These are phyloP conservation scores for Thermomucor indicae-seudaticae DNA, from an alignment of 371 early-diverging fungal genomes.

Conservation along the genomic window DNA sequence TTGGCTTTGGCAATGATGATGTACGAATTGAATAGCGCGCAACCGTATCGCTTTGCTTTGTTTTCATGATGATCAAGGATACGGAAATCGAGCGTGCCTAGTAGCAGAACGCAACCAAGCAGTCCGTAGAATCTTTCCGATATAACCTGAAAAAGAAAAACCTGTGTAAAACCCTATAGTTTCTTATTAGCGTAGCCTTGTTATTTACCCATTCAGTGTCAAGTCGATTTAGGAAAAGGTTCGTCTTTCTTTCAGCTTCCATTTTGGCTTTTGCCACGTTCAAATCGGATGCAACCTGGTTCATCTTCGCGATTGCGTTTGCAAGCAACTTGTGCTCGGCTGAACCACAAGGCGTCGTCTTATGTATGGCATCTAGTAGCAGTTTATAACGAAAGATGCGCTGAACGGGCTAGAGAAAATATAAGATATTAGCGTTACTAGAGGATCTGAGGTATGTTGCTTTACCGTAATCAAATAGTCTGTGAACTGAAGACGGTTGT, in stretches of 20 bases:
- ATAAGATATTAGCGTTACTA: not conserved
- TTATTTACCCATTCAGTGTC: slow-evolving; percentile 33
- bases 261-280: slow-evolving; percentile 27
- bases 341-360: slow-evolving; percentile 25
- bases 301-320: slow-evolving; percentile 29
- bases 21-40: slow-evolving; percentile 51
- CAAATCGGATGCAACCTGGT: slow-evolving; percentile 21
- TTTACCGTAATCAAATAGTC: slow-evolving; percentile 45
- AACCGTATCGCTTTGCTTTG: slow-evolving; percentile 37
- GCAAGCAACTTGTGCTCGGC: slow-evolving; percentile 21
- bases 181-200: not conserved
- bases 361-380: slow-evolving; percentile 30
- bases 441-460: not conserved
- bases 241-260: slow-evolving; percentile 33
- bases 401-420: slow-evolving; percentile 36
- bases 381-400: slow-evolving; percentile 38
- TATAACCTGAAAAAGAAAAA: slow-evolving; percentile 16
- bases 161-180: not conserved
- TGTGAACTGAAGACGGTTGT: slow-evolving; percentile 24
- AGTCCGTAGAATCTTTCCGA: slow-evolving; percentile 31
- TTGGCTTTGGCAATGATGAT: slow-evolving; percentile 52
- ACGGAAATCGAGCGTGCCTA: slow-evolving; percentile 41
- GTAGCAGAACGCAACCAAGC: slow-evolving; percentile 31
- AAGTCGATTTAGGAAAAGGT: slow-evolving; percentile 31
- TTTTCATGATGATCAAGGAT: slow-evolving; percentile 13